Evolutionary conservation across 192 early-diverging fungal genomes (phyloP), one percentile per base, ranked within the genome.

Genomic region (Spinellus fusiger): DNA sequence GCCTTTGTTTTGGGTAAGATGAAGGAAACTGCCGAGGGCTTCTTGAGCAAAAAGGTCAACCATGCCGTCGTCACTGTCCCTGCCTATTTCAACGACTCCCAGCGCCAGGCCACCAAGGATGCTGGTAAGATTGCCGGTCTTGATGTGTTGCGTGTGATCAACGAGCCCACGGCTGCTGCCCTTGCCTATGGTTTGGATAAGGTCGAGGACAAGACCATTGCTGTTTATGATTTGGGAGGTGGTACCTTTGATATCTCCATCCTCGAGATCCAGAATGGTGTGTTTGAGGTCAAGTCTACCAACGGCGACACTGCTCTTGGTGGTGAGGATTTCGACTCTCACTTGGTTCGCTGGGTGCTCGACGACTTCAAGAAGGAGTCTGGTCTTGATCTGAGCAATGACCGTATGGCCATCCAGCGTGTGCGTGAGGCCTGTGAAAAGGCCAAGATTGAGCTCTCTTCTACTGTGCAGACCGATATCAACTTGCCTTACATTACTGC

Each of bases 181-280:
- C 76, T 96, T 49, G 93, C 94, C 27, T 96, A 92, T 68, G 94
- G 94, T 66, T 71, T 93, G 9, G 92, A 93, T 74, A 90, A 92
- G 74, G 65, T 75, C 23, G 88, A 84, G 33, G 93, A 96, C 80
- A 89, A 89, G 74, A 74, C 92, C 27, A 86, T 98, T 51, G 93
- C 93, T 27, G 96, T 98, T 32, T 98, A 93, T 79, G 95, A 98
- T 84, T 79, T 98, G 40, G 95, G 95, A 50, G 95, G 95, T 77
- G 95, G 95, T 69, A 98, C 95, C n/a, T 98, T 98, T 70, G 95
- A 98, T 94, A 89, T 98, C 76, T 96, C 93, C 44, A 89, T 98
- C 58, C 80, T 98, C n/a, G 93, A 95, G 73, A 96, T 98, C 61
- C 93, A 96, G 62, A 91, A 93, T 70, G 94, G 94, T 65, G 95